Evolutionary conservation across 306 rosid genomes (phyloP).

Genomic region (Dryas drummondii): DNA sequence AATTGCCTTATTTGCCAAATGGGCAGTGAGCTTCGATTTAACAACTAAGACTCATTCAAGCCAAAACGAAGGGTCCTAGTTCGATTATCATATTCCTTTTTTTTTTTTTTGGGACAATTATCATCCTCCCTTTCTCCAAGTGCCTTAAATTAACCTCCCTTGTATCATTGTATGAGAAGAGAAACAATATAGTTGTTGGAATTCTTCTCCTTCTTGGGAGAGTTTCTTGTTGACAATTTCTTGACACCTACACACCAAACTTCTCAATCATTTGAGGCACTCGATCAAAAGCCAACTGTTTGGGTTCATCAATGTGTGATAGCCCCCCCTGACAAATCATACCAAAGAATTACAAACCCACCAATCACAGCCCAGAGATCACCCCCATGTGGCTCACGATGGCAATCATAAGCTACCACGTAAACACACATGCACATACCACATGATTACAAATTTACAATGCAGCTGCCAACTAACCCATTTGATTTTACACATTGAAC

Average conservation of each 20-base stretch:
- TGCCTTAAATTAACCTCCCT: too few species aligned
- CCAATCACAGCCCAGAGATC: constrained; percentile 28
- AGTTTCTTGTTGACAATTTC: constrained; percentile 25
- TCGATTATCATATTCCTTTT: too few species aligned
- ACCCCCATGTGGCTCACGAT: constrained; percentile 33
- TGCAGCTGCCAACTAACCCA: constrained; percentile 24
- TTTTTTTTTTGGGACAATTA: too few species aligned
- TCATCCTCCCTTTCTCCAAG: too few species aligned
- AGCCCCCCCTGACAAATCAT: background rate
- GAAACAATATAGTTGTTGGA: constrained; percentile 9
- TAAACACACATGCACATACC: background rate
- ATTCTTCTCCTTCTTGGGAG: constrained; percentile 10
- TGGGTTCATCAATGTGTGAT: background rate
- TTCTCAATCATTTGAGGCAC: background rate
- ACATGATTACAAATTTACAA: background rate
- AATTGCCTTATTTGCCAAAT: too few species aligned
- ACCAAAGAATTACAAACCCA: constrained; percentile 9
- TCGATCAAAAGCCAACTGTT: constrained; percentile 22
- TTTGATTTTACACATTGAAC: constrained; percentile 8
- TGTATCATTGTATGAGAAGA: too few species aligned
- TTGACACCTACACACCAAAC: constrained; percentile 18
- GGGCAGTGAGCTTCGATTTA: too few species aligned
- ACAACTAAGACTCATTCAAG: too few species aligned
- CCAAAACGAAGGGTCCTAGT: too few species aligned
- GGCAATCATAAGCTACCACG: constrained; percentile 13